Percentiles rank a stretch among this genome's conserved stretches.
These are phyloP conservation scores for Botrytis squamosa DNA, from an alignment of 2,329 filamentous ascomycete genomes.

Conservation along the genomic window DNA sequence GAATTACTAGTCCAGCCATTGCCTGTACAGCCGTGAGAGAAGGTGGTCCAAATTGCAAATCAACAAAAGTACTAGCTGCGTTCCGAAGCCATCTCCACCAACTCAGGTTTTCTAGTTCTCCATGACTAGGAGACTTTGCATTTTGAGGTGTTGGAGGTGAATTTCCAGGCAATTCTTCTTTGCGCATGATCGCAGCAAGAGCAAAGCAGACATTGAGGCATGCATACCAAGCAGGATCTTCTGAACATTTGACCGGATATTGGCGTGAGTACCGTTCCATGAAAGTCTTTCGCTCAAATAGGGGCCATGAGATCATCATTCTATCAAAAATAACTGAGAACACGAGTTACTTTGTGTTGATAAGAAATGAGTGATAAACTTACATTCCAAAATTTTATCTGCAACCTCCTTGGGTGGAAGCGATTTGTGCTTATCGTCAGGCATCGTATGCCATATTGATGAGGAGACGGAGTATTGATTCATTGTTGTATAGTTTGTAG, in stretches of 20 bases:
- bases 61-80: conserved; percentile 29
- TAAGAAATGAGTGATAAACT: conserved; percentile 12
- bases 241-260: conserved; percentile 29
- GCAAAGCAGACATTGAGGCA: conserved; percentile 32
- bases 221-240: conserved; percentile 32
- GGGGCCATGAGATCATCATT: conserved; percentile 20
- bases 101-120: neutral
- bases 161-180: conserved; percentile 21
- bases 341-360: neutral
- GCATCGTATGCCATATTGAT: conserved; percentile 28
- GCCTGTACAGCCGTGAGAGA: conserved; percentile 34
- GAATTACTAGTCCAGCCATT: conserved; percentile 24
- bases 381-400: conserved; percentile 28
- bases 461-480: neutral
- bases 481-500: neutral
- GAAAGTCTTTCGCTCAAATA: conserved; percentile 28
- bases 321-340: conserved; percentile 14
- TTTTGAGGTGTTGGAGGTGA: conserved; percentile 9
- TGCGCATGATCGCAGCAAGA: conserved; percentile 21
- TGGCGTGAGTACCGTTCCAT: conserved; percentile 26
- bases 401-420: conserved; percentile 31
- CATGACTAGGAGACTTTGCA: neutral
- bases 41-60: conserved; percentile 28
- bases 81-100: conserved; percentile 24
- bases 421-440: conserved; percentile 24